These are phyloP conservation scores for Vanderwaltozyma yarrowii DNA, from an alignment of 805 yeast species.

Conservation along the genomic window DNA sequence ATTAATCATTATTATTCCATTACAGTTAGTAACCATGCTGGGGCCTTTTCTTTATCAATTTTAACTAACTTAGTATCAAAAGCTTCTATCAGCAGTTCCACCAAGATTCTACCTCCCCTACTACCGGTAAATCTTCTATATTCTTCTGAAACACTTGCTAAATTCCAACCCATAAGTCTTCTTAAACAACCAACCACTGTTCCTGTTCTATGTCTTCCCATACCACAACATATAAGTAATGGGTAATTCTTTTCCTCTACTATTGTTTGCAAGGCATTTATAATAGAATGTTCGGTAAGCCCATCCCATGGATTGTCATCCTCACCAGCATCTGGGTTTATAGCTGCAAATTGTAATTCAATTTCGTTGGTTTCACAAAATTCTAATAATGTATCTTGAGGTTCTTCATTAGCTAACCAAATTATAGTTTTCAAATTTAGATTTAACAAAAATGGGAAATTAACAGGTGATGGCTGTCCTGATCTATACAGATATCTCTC, in stretches of 20 bases:
- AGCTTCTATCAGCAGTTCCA: slow-evolving; percentile 76
- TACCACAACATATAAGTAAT: slow-evolving; percentile 85
- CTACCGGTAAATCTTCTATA: slow-evolving; percentile 90
- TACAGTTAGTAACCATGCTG: slow-evolving; percentile 26
- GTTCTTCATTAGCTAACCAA: slow-evolving; percentile 96
- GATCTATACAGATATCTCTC: slow-evolving; percentile 78
- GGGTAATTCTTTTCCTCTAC: slow-evolving; percentile 71
- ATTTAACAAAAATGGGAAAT: slow-evolving; percentile 73
- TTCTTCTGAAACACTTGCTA: slow-evolving; percentile 87
- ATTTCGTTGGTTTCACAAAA: slow-evolving; percentile 69
- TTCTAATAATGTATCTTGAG: slow-evolving; percentile 75
- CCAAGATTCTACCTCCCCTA: slow-evolving; percentile 84
- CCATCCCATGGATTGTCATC: slow-evolving; percentile 94
- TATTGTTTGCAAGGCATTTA: slow-evolving; percentile 67
- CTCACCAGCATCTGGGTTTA: slow-evolving; percentile 62
- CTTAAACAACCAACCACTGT: slow-evolving; percentile 92
- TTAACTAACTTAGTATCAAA: slow-evolving; percentile 26
- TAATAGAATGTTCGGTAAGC: slow-evolving; percentile 69
- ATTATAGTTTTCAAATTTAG: slow-evolving; percentile 68
- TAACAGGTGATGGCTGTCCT: slow-evolving; percentile 92
- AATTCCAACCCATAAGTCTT: slow-evolving; percentile 93
- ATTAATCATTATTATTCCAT: background rate
- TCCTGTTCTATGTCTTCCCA: slow-evolving; percentile 98
- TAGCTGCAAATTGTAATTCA: slow-evolving; percentile 71
- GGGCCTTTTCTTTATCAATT: slow-evolving; percentile 23